These are phyloP conservation scores for Solanum chacoense DNA, from an alignment of 305 asterid genomes.

Conservation along the genomic window DNA sequence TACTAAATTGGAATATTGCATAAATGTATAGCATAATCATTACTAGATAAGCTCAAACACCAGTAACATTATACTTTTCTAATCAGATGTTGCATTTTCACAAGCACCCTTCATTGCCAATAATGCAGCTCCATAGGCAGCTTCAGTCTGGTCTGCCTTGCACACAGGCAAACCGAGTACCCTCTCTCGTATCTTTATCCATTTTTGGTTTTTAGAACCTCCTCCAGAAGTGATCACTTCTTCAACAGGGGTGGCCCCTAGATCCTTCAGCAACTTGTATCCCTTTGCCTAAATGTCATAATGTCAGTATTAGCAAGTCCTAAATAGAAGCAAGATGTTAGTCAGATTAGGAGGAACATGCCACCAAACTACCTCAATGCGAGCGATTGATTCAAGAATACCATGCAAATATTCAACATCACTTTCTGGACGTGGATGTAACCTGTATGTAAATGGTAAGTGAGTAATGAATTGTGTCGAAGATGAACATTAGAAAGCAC, in stretches of 20 bases:
- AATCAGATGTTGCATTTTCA: background rate
- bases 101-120: conserved; percentile 60
- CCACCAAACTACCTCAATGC: conserved; percentile 59
- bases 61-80: background rate
- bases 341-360: background rate
- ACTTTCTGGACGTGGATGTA: conserved; percentile 71
- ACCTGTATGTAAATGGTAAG: conserved; percentile 28
- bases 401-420: conserved; percentile 79
- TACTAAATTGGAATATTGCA: background rate
- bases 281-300: conserved; percentile 56
- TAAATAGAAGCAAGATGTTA: background rate
- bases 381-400: conserved; percentile 82
- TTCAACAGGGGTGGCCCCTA: conserved; percentile 84
- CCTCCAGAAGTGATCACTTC: conserved; percentile 88
- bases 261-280: conserved; percentile 53
- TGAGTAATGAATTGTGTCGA: background rate
- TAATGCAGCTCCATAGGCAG: conserved; percentile 92
- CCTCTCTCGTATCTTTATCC: conserved; percentile 75
- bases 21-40: background rate
- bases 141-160: conserved; percentile 73
- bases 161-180: conserved; percentile 68
- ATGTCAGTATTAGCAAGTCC: background rate
- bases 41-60: background rate
- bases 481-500: background rate
- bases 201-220: conserved; percentile 69